Evolutionary conservation across 208 protist genomes (phyloP), one percentile per base, ranked within the genome.

Genomic region (Leishmania major): DNA sequence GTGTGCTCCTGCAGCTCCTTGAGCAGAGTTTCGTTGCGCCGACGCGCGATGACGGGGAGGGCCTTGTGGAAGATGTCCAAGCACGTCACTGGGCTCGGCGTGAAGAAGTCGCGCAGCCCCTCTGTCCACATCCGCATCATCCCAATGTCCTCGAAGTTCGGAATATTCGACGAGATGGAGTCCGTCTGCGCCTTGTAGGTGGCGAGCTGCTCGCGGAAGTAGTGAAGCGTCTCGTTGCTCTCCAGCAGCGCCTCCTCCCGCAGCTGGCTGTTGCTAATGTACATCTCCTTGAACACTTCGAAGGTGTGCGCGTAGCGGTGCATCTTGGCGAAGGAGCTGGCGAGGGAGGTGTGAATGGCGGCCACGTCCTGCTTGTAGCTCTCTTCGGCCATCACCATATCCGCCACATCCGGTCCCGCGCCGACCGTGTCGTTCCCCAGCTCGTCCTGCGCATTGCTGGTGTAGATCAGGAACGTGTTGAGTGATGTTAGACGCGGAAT

Each of bases 381-480:
- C 62, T 97, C 92, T 84, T 98, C 94, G 37, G 91, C 89, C 75
- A 95, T 91, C 60, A 99, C 90, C 94, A 98, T 97, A 78, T 97
- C 96, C 45, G 85, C 84, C 47, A 99, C 94, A 77, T 97, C 95
- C 22, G 96, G 95, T 22, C 96, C 97, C 67, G 88, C 87, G 60
- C 89, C 89, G 37, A 88, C 60, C 77, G 93, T 94, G 72, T 82
- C 67, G 69, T 81, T 83, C 49, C 89, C 88, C 80, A 95, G 87
- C 40, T 86, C 84, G 77, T 98, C 93, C 49, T 93, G 86, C 40
- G 89, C 85, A 64, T 93, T 93, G 31, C 94, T 84, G 15, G 94
- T 97, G 86, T 97, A 99, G 28, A 96, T 89, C 80, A 98, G 97
- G 88, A 99, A 99, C 55, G 89, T 83, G 77, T 95, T 91, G 86